phyloP scores from a whole-genome alignment of 2,329 filamentous ascomycete species.

The Exutisphaerella laricina region DNA sequence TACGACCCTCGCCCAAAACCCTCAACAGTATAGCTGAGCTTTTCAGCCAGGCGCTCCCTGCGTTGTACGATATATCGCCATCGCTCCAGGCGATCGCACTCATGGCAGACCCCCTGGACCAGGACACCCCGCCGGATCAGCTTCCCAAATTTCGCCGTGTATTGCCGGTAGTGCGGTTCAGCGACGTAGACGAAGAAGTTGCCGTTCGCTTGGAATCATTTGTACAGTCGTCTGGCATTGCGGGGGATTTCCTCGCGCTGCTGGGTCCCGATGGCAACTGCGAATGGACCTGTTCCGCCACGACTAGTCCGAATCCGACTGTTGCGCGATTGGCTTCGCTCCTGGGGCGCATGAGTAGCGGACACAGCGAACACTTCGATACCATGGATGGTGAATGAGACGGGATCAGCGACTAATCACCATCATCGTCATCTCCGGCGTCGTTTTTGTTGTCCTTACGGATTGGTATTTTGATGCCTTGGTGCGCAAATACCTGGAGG shows the following conservation, averaged over 20 bases:
- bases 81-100: conserved; percentile 14
- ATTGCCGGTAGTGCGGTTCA: not conserved
- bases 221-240: not conserved
- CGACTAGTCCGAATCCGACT: too few relatives aligned
- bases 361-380: too few relatives aligned
- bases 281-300: too few relatives aligned
- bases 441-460: conserved; percentile 64
- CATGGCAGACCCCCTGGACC: too few relatives aligned
- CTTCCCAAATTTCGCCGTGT: too few relatives aligned
- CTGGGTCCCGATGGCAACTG: not conserved
- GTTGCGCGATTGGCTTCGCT: too few relatives aligned
- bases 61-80: conserved; percentile 9
- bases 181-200: not conserved
- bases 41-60: conserved; percentile 9
- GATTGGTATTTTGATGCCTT: conserved; percentile 96
- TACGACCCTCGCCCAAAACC: not conserved
- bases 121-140: too few relatives aligned
- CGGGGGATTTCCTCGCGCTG: not conserved
- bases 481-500: conserved; percentile 82
- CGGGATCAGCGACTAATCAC: conserved; percentile 9
- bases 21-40: conserved; percentile 2
- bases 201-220: not conserved
- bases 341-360: too few relatives aligned
- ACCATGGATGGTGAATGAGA: too few relatives aligned
- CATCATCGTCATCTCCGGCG: conserved; percentile 43